These are phyloP conservation scores for Blastobotrys serpentis DNA, from an alignment of 1,139 yeast genomes.

Conservation along the genomic window DNA sequence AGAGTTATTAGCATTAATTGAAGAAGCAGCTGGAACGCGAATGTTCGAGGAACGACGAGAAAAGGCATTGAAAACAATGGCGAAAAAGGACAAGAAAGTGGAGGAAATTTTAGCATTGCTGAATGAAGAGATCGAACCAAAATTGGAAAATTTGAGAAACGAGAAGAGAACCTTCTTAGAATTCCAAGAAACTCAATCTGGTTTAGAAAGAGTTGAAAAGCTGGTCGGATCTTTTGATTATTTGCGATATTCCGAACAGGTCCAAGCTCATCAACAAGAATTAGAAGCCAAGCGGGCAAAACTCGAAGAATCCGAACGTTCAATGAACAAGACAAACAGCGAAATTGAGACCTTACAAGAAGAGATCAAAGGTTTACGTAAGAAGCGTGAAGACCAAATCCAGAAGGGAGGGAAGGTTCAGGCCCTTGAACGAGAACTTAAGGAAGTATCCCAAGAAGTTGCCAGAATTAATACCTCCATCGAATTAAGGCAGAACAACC, in stretches of 20 bases:
- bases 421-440: constrained; percentile 59
- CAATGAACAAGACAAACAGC: constrained; percentile 43
- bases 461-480: constrained; percentile 66
- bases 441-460: constrained; percentile 58
- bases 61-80: constrained; percentile 88
- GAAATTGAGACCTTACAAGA: constrained; percentile 62
- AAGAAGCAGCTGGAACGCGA: constrained; percentile 97
- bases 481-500: constrained; percentile 56
- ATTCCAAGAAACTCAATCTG: constrained; percentile 79
- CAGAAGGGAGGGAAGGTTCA: constrained; percentile 62
- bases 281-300: constrained; percentile 42
- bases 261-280: constrained; percentile 26
- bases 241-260: constrained; percentile 41
- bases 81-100: constrained; percentile 82
- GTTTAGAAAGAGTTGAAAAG: constrained; percentile 70
- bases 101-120: constrained; percentile 71
- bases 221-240: constrained; percentile 80
- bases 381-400: constrained; percentile 57
- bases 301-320: constrained; percentile 38
- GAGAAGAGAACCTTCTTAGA: constrained; percentile 84
- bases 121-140: constrained; percentile 89
- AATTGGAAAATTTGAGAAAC: constrained; percentile 71
- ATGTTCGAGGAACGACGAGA: constrained; percentile 93
- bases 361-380: constrained; percentile 58
- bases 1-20: constrained; percentile 85